These are phyloP conservation scores for Vaccinium corymbosum DNA, from an alignment of 148 eudicot species.

Conservation along the genomic window DNA sequence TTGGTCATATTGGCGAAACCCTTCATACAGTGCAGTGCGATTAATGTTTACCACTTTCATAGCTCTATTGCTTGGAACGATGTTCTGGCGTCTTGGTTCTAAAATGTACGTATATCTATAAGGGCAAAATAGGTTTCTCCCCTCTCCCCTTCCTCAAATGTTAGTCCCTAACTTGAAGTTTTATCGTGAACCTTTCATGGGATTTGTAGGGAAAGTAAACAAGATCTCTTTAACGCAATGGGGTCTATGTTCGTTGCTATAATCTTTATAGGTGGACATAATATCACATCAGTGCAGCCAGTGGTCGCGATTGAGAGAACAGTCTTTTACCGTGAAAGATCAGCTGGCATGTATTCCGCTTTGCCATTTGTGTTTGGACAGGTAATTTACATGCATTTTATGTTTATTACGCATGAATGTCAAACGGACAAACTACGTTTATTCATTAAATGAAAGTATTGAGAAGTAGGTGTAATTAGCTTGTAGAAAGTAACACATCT, in stretches of 20 bases:
- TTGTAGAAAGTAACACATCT: background rate
- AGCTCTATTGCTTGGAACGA: constrained; percentile 47
- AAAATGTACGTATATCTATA: constrained; percentile 29
- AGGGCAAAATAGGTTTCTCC: too few species aligned
- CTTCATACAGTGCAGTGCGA: constrained; percentile 47
- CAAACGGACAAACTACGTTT: background rate
- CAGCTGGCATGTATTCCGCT: constrained; percentile 62
- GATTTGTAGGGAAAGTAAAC: constrained; percentile 26
- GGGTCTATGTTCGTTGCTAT: constrained; percentile 55
- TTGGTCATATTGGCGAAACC: constrained; percentile 56
- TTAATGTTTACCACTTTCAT: constrained; percentile 33
- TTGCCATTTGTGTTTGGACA: constrained; percentile 56
- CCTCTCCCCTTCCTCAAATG: background rate
- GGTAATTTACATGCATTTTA: constrained; percentile 21
- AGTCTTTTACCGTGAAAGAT: constrained; percentile 58
- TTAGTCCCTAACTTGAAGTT: background rate
- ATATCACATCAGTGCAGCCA: constrained; percentile 42
- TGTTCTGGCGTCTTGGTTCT: constrained; percentile 47
- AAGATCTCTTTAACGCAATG: constrained; percentile 45
- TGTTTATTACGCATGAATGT: background rate
- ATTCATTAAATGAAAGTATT: background rate
- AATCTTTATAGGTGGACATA: constrained; percentile 41
- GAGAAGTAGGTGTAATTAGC: background rate
- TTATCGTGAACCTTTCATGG: background rate
- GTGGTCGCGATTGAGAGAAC: constrained; percentile 47